Conservation (phyloP, 2,329 filamentous ascomycete species). For the Paecilomyces niveus region DNA sequence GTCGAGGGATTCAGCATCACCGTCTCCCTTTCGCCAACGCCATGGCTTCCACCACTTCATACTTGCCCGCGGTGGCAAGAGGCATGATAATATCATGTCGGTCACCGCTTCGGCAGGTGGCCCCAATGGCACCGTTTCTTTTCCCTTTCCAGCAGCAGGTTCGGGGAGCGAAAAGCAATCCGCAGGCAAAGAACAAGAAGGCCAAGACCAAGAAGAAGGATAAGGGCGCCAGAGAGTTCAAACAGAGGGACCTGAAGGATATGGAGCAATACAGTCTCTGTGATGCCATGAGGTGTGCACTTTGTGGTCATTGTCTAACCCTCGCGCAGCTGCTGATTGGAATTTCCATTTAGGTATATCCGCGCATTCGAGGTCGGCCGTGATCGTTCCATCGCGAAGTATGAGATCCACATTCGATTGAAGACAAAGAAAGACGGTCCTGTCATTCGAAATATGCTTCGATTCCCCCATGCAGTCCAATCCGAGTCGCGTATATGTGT, state of each 20-base stretch:
- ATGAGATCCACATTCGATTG: slow-evolving; percentile 79
- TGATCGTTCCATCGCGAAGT: slow-evolving; percentile 66
- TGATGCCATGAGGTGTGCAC: slow-evolving; percentile 73
- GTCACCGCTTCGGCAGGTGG: slow-evolving; percentile 16
- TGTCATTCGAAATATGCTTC: slow-evolving; percentile 77
- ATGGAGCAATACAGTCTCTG: slow-evolving; percentile 72
- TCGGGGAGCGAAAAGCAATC: slow-evolving; percentile 29
- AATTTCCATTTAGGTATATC: slow-evolving; percentile 60
- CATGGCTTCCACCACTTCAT: slow-evolving; percentile 29
- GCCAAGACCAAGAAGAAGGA: slow-evolving; percentile 54
- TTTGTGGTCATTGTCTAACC: slow-evolving; percentile 1
- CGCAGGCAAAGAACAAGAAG: slow-evolving; percentile 43
- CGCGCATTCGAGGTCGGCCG: slow-evolving; percentile 87
- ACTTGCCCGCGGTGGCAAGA: slow-evolving; percentile 28
- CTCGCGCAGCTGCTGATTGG: slow-evolving; percentile 8
- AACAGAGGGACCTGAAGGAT: slow-evolving; percentile 55
- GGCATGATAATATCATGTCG: slow-evolving; percentile 27
- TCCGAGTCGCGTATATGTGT: slow-evolving; percentile 86
- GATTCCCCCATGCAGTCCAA: slow-evolving; percentile 81
- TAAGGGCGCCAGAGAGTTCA: slow-evolving; percentile 61
- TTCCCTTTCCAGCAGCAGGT: slow-evolving; percentile 21
- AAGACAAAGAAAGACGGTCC: slow-evolving; percentile 79
- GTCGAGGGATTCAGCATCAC: slow-evolving; percentile 1
- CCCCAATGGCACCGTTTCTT: slow-evolving; percentile 24
- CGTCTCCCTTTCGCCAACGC: slow-evolving; percentile 2